Conservation (phyloP, 768 basidiomycete genomes). For the Lactifluus piperatus region DNA sequence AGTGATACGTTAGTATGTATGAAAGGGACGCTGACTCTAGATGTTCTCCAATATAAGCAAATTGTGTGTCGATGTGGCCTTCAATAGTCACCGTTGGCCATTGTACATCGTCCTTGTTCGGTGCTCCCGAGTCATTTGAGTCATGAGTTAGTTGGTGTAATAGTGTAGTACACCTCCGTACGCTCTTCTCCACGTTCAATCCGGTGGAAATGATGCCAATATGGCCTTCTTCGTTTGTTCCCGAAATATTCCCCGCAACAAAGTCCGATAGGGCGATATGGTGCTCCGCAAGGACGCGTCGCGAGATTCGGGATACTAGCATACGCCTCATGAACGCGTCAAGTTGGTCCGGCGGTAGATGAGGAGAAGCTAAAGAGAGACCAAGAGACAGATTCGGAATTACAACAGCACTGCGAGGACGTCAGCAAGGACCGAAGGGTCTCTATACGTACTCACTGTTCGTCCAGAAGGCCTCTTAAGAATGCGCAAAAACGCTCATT, state of each 20-base stretch:
- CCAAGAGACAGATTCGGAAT: constrained; percentile 81
- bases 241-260: constrained; percentile 28
- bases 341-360: constrained; percentile 66
- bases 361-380: constrained; percentile 74
- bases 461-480: constrained; percentile 50
- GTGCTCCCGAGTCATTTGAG: constrained; percentile 30
- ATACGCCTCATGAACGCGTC: constrained; percentile 88
- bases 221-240: constrained; percentile 35
- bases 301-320: constrained; percentile 84
- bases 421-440: neutral
- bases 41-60: constrained; percentile 83
- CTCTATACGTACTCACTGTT: constrained; percentile 53
- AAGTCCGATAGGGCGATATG: constrained; percentile 74
- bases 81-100: constrained; percentile 67
- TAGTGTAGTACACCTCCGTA: constrained; percentile 57
- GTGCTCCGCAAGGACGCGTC: constrained; percentile 83
- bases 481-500: constrained; percentile 77
- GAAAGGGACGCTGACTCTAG: constrained; percentile 49
- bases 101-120: constrained; percentile 24
- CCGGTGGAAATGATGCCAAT: constrained; percentile 83
- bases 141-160: constrained; percentile 41
- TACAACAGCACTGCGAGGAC: constrained; percentile 47
- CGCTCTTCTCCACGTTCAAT: constrained; percentile 57
- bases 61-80: constrained; percentile 59
- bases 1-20: neutral